Conservation (phyloP, 352 stramenopile species). For the Phytopythium ostracodes region DNA sequence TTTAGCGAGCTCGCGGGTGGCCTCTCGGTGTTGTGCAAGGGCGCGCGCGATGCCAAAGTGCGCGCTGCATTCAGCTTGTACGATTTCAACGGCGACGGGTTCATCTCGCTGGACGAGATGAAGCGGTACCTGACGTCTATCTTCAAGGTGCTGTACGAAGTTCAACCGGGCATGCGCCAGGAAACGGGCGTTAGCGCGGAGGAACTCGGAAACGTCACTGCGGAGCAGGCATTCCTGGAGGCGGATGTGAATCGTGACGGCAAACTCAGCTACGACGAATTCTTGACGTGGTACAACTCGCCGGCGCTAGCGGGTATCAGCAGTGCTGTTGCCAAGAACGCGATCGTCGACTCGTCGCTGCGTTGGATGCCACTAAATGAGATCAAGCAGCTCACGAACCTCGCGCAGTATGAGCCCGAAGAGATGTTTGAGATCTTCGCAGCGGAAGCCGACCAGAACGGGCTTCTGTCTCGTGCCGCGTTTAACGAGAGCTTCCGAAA, state of each 20-base stretch:
- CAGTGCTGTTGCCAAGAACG: constrained; percentile 63
- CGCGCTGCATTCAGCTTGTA: constrained; percentile 81
- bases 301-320: constrained; percentile 64
- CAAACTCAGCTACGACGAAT: constrained; percentile 86
- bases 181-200: constrained; percentile 68
- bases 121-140: constrained; percentile 83
- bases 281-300: constrained; percentile 83
- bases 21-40: constrained; percentile 82
- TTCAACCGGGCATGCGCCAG: constrained; percentile 64
- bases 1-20: constrained; percentile 85
- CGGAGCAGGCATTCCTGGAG: constrained; percentile 83
- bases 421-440: constrained; percentile 89
- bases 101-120: constrained; percentile 86
- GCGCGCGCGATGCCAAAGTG: constrained; percentile 75
- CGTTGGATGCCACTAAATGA: constrained; percentile 82
- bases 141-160: constrained; percentile 86
- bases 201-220: constrained; percentile 73
- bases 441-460: constrained; percentile 64
- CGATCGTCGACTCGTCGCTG: constrained; percentile 67
- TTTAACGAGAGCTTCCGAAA: constrained; percentile 80
- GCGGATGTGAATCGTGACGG: constrained; percentile 76
- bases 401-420: constrained; percentile 67
- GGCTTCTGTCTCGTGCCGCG: constrained; percentile 59
- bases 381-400: constrained; percentile 80
- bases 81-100: constrained; percentile 84